Base-by-base conservation (phyloP, 805 yeast genomes). In the Blastobotrys muscicola region DNA sequence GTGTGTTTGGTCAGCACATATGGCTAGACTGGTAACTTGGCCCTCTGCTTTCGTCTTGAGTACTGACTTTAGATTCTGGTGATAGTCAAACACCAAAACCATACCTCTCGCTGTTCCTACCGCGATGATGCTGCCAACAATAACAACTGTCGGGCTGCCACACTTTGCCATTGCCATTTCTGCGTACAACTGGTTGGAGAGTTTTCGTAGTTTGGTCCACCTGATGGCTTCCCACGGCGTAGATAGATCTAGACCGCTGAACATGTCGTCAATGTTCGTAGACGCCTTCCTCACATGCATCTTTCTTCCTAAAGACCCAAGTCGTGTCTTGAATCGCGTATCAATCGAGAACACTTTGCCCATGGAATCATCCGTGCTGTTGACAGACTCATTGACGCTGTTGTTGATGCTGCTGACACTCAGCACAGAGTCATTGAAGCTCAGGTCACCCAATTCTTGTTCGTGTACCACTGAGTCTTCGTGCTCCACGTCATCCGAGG, bases 61-160 rank as follows among this genome's bases (percentile, higher is more conserved):
- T 1, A 70, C 68, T 36, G 63, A 62, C 10, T 71, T 64, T 3
- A 83, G 56, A 29, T 65, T 67, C 58, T 89, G 95, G 36, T 72
- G 72, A 48, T 78, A 80, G 53, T 80, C 82, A 59, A 85, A 87
- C 4, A 82, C 67, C 4, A 84, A 59, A 0, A 85, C 65, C 32
- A 59, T 64, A 1, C 95, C 95, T 41, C 72, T 73, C 0, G 72
- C 54, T 0, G 96, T 87, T 2, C 94, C 96, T 6, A 87, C 53
- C 0, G 76, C 76, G 8, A 55, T 53, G 20, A 35, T 33, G 3
- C 52, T 37, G 3, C 52, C 45, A n/a, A 55, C 48, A 0, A 67
- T 57, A 10, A 77, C 53, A 20, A 77, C 52, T 23, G 74, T 64
- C 0, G 81, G 76, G 1, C 70, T 67, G 0, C 90, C 89, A 51